phyloP scores from a whole-genome alignment of 192 early-diverging fungal genomes.

The Spizellomyces punctatus region DNA sequence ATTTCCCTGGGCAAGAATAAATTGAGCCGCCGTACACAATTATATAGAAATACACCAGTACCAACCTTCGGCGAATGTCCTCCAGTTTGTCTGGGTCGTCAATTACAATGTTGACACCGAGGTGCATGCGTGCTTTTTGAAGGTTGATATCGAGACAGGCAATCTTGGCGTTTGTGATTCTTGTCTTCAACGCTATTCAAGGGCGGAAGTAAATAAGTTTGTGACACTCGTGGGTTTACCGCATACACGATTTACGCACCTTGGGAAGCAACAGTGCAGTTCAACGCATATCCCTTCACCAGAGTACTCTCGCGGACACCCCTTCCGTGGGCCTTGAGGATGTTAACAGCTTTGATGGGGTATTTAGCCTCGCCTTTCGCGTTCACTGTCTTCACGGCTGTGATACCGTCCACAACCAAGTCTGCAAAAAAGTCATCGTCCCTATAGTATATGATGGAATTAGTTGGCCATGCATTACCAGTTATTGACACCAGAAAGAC shows the following conservation, averaged over 20 bases:
- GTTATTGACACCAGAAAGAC: constrained; percentile 3
- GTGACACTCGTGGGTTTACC: background rate
- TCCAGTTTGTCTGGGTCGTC: constrained; percentile 98
- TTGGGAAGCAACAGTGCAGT: constrained; percentile 96
- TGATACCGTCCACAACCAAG: constrained; percentile 91
- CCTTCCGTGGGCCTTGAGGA: constrained; percentile 97
- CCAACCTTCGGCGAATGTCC: constrained; percentile 84
- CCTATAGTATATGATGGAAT: constrained; percentile 38
- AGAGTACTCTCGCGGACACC: constrained; percentile 84
- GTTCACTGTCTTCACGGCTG: constrained; percentile 87
- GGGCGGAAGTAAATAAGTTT: background rate
- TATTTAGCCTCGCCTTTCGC: constrained; percentile 86
- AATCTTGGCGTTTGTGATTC: constrained; percentile 88
- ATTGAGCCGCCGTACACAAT: background rate
- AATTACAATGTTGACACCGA: constrained; percentile 97
- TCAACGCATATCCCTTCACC: constrained; percentile 93
- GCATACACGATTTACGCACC: constrained; percentile 40
- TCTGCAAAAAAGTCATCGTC: constrained; percentile 96
- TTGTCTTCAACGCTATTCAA: constrained; percentile 78
- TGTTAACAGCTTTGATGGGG: constrained; percentile 96
- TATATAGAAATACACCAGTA: constrained; percentile 8
- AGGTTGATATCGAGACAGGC: constrained; percentile 98
- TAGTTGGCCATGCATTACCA: background rate
- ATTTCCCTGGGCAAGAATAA: constrained; percentile 67
- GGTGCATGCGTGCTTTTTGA: constrained; percentile 95